phyloP scores from a whole-genome alignment of 2,329 filamentous ascomycete genomes.

The Hypoxylon sp. region DNA sequence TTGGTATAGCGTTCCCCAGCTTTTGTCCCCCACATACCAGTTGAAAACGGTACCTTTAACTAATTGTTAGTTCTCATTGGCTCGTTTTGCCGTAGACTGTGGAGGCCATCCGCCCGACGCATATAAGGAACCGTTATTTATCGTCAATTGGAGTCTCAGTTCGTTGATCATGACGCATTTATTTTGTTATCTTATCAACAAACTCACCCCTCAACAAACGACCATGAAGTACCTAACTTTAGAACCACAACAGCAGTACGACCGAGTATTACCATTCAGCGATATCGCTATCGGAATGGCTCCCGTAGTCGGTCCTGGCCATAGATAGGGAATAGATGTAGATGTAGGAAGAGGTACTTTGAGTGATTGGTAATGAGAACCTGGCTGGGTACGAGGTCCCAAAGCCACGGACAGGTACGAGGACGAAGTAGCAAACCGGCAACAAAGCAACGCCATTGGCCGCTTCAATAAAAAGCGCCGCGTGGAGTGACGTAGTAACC shows the following conservation, averaged over 20 bases:
- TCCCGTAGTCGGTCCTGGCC: conserved; percentile 28
- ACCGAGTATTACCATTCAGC: conserved; percentile 7
- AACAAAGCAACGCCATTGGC: conserved; percentile 23
- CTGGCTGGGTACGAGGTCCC: conserved; percentile 14
- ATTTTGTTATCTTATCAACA: conserved; percentile 33
- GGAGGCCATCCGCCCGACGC: conserved; percentile 43
- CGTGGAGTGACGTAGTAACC: conserved; percentile 37
- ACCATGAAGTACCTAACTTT: conserved; percentile 1
- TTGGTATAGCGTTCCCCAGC: conserved; percentile 45
- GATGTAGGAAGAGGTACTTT: conserved; percentile 9
- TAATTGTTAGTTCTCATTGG: conserved; percentile 28
- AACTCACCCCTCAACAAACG: conserved; percentile 6
- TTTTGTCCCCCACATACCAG: conserved; percentile 36
- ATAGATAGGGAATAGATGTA: conserved; percentile 20
- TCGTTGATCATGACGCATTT: conserved; percentile 45
- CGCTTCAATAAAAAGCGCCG: conserved; percentile 18
- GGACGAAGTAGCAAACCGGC: conserved; percentile 16
- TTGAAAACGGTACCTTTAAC: conserved; percentile 31
- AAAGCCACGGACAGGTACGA: conserved; percentile 13
- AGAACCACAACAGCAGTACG: background rate
- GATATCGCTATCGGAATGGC: conserved; percentile 25
- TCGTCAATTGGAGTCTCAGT: conserved; percentile 28
- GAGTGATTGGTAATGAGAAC: conserved; percentile 31
- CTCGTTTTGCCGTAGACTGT: conserved; percentile 20
- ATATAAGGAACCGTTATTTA: conserved; percentile 41